Evolutionary conservation across 805 yeast species (phyloP), one percentile per base, ranked within the genome.

Genomic region (Sungouiella blattae): DNA sequence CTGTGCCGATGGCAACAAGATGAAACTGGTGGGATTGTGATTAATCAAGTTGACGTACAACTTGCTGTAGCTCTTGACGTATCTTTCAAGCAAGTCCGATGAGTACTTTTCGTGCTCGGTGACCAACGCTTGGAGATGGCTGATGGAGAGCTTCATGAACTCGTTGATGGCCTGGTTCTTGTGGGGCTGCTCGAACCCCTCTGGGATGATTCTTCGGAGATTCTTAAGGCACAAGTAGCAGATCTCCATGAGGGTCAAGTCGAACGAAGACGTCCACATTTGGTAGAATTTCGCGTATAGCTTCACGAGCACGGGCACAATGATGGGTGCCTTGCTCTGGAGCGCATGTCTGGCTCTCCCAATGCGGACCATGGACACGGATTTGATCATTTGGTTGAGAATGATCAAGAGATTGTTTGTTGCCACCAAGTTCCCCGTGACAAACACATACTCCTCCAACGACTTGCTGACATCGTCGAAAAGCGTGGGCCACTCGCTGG

Each of bases 291-390:
- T 53, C 14, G 69, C 47, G 55, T 88, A 88, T 33, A 80, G 61
- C 37, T 77, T 73, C 16, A 80, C 72, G 25, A 87, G 55, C 2
- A 76, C 62, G 0, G 83, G 78, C 7, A 81, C 69, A 2, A 89
- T 59, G 3, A 75, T 57, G 0, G 87, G 86, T 0, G 85, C 74
- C 41, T 83, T 79, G 32, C 76, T 65, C 53, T 83, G 93, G 75
- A 88, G 71, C 0, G 87, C 86, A 15, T 80, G 80, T 48, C 85
- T 74, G 2, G 91, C 78, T 42, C 87, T 74, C 5, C 98, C 98
- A 23, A 91, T 85, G 46, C 89, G 69, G 1, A 89, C 88, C 36
- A 82, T 64, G 1, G 89, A 72, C 17, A 91, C 59, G 3, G 75
- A 68, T 58, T 93, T 93, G 43, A 89, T 70, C 3, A 86, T 70